Evolutionary conservation across 305 asterid genomes (phyloP), one percentile per base, ranked within the genome.

Genomic region (Fraxinus xanthoxyloides): DNA sequence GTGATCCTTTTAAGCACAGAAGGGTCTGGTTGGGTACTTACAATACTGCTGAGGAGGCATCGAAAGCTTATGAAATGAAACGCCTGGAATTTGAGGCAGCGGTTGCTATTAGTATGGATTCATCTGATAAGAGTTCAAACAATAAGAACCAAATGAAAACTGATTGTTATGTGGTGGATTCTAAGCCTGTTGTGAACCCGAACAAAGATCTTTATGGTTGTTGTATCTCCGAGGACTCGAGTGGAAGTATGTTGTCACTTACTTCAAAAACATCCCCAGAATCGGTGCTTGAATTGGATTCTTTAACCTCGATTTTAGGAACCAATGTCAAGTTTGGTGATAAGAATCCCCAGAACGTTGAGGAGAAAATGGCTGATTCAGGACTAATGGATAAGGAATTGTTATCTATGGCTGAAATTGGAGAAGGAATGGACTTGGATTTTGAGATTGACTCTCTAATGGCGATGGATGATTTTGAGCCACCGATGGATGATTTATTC

Each of bases 21-120:
- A 80, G 91, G 86, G 51, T 88, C 40, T 88, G 92, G 91, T 77
- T 89, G 80, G 92, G 92, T 21, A 89, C 92, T n/a, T 89, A 76
- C 17, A 73, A 59, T 28, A 81, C 91, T 31, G 87, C 90, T 5
- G 90, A 87, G 13, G 90, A 85, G 32, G 92, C 91, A 31, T 78
- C 90, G 0, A 46, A 31, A 15, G 92, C 90, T 67, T 89, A 89
- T 40, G 92, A 89, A 80, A 74, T 0, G 10, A 89, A 85, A 34
- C 80, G 89, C 1, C 85, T 85, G 0, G 91, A 89, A 65, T 89
- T 88, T 1, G 87, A 86, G 17, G 85, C 87, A 0, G 78, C 80
- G 85, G 81, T 87, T 21, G 61, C 61, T 51, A 51, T 3, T 65
- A 63, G 43, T 23, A 40, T 12, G 15, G 78, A 32, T 31, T 69